Base-by-base conservation (phyloP, 2,329 filamentous ascomycete genomes). In the Xylaria arbuscula region DNA sequence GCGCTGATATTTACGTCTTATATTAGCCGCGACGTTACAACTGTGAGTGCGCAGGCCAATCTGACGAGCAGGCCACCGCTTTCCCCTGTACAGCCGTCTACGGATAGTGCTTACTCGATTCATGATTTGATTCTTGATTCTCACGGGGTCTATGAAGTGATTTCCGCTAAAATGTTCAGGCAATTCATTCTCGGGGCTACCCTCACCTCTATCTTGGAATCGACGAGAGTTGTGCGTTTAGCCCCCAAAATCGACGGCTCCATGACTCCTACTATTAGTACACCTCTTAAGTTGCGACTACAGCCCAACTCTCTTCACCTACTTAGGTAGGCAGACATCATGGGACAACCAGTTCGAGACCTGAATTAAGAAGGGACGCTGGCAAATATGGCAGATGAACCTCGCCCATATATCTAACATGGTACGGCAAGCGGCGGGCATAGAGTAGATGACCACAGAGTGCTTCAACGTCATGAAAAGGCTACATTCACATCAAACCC, bases 21-120 rank as follows among this genome's bases (percentile, higher is more conserved):
- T 36, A 90, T 80, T 0, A 87, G 80, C 63, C 84, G 83, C 0
- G 82, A 82, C 1, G 86, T 86, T 36, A 90, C 81, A 0, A 88
- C 85, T 11, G 88, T 84, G 7, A 91, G 79, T 1, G 82, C 82
- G 40, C 87, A 81, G 1, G 88, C 87, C 1, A 89, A 80, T 51
- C 89, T 80, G 0, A 90, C 84, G 0, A 90, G 77, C 71, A 90
- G 88, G 2, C 88, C 88, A 3, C 88, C 89, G 4, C 88, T 88
- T 74, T 90, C 88, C 0, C 88, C 88, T 0, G 83, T 86, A 13
- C 82, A 78, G 17, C 88, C 88, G 71, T 89, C 87, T 1, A 90
- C 76, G 61, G 83, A 79, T 24, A 89, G 45, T 8, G 69, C 67
- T 34, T 72, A 72, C 56, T 60, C 62, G 3, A 66, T 51, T 66